phyloP scores from a whole-genome alignment of 176 grass and related monocot species.

The Triticum urartu region DNA sequence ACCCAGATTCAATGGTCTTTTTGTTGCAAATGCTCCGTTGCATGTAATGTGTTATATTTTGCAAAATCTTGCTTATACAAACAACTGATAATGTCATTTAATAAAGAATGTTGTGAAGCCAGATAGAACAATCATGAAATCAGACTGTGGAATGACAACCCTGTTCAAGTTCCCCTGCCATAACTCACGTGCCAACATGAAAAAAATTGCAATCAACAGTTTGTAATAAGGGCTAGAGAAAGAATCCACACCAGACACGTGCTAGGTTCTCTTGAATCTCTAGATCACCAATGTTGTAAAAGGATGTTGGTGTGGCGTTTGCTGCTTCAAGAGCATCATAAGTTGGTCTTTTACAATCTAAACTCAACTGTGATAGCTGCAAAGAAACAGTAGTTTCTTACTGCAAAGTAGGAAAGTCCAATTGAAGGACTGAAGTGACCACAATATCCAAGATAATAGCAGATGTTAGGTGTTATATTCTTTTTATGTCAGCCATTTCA shows the following conservation, averaged over 20 bases:
- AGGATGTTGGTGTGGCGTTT: slow-evolving; percentile 69
- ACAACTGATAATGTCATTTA: background rate
- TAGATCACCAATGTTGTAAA: slow-evolving; percentile 95
- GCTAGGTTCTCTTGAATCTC: slow-evolving; percentile 97
- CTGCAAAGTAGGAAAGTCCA: slow-evolving; percentile 1
- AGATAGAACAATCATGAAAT: slow-evolving; percentile 16
- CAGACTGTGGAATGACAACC: background rate
- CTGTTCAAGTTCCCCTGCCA: background rate
- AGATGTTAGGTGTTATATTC: background rate
- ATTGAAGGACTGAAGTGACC: slow-evolving; percentile 20
- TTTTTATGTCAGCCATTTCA: background rate
- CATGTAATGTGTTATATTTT: background rate
- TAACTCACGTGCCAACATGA: background rate
- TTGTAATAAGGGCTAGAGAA: slow-evolving; percentile 22
- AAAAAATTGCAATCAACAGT: slow-evolving; percentile 2
- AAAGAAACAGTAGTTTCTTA: slow-evolving; percentile 11
- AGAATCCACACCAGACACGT: slow-evolving; percentile 70
- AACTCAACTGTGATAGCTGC: slow-evolving; percentile 77
- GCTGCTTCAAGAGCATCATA: slow-evolving; percentile 88
- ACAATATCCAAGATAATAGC: slow-evolving; percentile 3
- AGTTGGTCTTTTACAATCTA: slow-evolving; percentile 72
- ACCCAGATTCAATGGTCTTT: background rate
- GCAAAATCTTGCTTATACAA: slow-evolving; percentile 7
- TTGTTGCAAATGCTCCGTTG: background rate
- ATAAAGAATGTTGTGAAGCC: background rate